Conservation (phyloP, 2,329 filamentous ascomycete species). For the Orbilia blumenaviensis region DNA sequence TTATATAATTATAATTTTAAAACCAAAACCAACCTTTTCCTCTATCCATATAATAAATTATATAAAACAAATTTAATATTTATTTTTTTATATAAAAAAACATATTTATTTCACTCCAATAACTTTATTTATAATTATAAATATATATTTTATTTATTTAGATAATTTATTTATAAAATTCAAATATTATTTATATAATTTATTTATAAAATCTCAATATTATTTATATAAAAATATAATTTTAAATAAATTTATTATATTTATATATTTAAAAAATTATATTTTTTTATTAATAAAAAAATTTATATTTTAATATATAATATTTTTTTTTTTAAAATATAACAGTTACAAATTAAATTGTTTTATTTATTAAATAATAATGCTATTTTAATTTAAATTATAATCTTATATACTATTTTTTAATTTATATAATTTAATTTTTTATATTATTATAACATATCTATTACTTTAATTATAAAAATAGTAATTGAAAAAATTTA, state of each 20-base stretch:
- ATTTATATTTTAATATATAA: background rate
- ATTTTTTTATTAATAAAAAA: background rate
- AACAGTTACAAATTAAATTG: constrained; percentile 18
- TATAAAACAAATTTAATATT: background rate
- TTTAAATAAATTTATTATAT: background rate
- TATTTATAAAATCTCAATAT: constrained; percentile 55
- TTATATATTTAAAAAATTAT: background rate
- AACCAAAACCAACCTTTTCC: background rate
- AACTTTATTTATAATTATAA: constrained; percentile 55
- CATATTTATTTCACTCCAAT: constrained; percentile 42
- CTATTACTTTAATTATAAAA: background rate
- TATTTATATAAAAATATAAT: constrained; percentile 47
- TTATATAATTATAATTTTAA: background rate
- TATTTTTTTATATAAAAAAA: background rate
- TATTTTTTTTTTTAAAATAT: constrained; percentile 4
- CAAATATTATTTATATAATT: constrained; percentile 55
- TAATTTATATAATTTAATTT: constrained; percentile 14
- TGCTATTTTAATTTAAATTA: constrained; percentile 9
- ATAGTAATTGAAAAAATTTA: too few relatives aligned
- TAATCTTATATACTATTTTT: background rate
- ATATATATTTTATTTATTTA: constrained; percentile 52
- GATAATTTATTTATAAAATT: too few relatives aligned
- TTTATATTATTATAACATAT: background rate
- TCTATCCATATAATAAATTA: background rate
- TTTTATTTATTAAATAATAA: background rate